phyloP scores from a whole-genome alignment of 352 stramenopile genomes.

The Phytophthora fragariaefolia region DNA sequence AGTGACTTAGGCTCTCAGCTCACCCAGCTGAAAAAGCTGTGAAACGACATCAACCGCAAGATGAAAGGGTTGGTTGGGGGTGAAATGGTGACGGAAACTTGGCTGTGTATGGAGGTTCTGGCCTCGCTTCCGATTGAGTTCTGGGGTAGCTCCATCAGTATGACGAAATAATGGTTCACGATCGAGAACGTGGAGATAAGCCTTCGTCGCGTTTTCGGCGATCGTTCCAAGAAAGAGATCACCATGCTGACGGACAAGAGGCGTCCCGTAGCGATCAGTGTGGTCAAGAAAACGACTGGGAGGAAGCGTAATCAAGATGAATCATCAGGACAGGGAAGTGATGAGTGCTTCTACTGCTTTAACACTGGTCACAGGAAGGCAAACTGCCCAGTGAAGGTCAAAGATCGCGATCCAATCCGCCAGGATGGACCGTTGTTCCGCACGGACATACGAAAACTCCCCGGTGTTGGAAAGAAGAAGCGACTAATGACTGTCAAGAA shows the following conservation, averaged over 20 bases:
- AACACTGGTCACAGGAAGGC: constrained; percentile 8
- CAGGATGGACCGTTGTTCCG: constrained; percentile 8
- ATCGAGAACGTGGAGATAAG: background rate
- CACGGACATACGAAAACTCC: too few relatives aligned
- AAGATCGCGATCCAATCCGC: constrained; percentile 3
- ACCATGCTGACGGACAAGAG: background rate
- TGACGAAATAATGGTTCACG: background rate
- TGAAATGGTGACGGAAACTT: background rate
- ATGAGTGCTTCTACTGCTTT: constrained; percentile 19
- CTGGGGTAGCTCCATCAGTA: background rate
- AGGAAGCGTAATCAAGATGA: background rate
- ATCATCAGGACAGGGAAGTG: too few relatives aligned
- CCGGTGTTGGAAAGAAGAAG: too few relatives aligned
- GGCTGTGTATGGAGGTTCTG: background rate
- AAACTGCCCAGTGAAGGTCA: background rate
- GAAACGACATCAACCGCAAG: background rate
- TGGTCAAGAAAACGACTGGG: background rate
- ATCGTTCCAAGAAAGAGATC: background rate
- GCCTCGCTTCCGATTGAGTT: background rate
- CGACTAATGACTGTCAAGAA: too few relatives aligned
- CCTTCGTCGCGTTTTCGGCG: background rate
- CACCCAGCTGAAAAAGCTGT: background rate
- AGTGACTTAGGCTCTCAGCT: background rate
- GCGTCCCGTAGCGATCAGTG: background rate
- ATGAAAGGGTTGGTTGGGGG: background rate